Evolutionary conservation across 768 basidiomycete species (phyloP).

Genomic region (Mycena alexandri): DNA sequence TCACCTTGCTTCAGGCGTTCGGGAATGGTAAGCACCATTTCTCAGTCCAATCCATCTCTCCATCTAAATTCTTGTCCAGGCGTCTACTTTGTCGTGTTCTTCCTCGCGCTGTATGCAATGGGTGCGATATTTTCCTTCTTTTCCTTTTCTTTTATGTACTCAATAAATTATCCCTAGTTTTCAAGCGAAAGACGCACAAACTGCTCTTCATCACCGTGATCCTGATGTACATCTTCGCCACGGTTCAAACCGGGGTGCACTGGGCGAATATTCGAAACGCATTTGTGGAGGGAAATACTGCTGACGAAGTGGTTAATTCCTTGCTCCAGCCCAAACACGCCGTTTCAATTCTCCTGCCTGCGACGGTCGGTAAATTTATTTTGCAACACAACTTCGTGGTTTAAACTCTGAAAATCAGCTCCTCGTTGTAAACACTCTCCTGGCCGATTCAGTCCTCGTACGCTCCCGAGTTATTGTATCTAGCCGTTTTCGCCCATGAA

Average conservation of each 20-base stretch:
- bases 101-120: conserved; percentile 34
- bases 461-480: too few species aligned
- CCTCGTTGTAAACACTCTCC: conserved; percentile 31
- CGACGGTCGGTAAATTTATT: background rate
- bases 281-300: conserved; percentile 27
- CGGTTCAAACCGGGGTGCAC: conserved; percentile 27
- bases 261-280: conserved; percentile 29
- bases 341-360: conserved; percentile 9
- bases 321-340: conserved; percentile 3
- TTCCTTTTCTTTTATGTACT: background rate
- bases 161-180: background rate
- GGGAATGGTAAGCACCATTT: conserved; percentile 21
- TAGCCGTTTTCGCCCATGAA: background rate
- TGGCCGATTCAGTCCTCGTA: conserved; percentile 34
- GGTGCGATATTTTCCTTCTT: background rate
- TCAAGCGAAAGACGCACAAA: conserved; percentile 25
- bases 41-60: background rate
- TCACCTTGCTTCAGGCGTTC: conserved; percentile 26
- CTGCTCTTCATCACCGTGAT: conserved; percentile 18
- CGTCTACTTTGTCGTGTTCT: conserved; percentile 29
- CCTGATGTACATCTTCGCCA: conserved; percentile 27
- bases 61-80: background rate
- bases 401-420: background rate
- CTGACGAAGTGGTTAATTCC: conserved; percentile 14
- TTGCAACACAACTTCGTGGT: too few species aligned